phyloP scores from a whole-genome alignment of 176 grass and related monocot species.

The Oryza glaberrima region DNA sequence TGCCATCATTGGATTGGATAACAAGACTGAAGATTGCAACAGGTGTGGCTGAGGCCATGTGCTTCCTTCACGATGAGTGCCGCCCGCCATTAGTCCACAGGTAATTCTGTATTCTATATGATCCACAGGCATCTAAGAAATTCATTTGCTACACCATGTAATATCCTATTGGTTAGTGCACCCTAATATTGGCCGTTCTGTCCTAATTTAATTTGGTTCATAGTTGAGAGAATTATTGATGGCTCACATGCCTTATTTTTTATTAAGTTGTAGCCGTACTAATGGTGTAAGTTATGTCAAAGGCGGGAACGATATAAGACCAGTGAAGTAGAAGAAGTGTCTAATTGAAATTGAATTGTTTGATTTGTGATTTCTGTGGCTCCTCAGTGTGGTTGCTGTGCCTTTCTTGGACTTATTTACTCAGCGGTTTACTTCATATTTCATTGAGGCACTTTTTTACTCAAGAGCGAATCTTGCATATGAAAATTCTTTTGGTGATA shows the following conservation, averaged over 20 bases:
- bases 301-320: neutral
- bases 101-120: constrained; percentile 47
- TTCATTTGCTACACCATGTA: constrained; percentile 12
- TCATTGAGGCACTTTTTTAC: neutral
- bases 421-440: neutral
- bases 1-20: constrained; percentile 93
- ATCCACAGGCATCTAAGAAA: constrained; percentile 17
- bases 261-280: neutral
- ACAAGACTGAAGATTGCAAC: constrained; percentile 90
- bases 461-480: constrained; percentile 4
- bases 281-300: constrained; percentile 1
- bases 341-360: constrained; percentile 15
- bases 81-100: constrained; percentile 87
- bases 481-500: constrained; percentile 18
- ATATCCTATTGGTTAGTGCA: constrained; percentile 26
- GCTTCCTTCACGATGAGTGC: constrained; percentile 92
- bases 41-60: constrained; percentile 81
- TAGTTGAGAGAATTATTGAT: constrained; percentile 12
- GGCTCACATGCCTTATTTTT: neutral
- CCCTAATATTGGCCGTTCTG: neutral
- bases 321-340: constrained; percentile 7
- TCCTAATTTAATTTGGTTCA: neutral
- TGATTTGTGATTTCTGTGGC: neutral
- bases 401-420: neutral
- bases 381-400: neutral